These are phyloP conservation scores for Musa acuminata DNA, from an alignment of 176 grass and related monocot species.

Conservation along the genomic window DNA sequence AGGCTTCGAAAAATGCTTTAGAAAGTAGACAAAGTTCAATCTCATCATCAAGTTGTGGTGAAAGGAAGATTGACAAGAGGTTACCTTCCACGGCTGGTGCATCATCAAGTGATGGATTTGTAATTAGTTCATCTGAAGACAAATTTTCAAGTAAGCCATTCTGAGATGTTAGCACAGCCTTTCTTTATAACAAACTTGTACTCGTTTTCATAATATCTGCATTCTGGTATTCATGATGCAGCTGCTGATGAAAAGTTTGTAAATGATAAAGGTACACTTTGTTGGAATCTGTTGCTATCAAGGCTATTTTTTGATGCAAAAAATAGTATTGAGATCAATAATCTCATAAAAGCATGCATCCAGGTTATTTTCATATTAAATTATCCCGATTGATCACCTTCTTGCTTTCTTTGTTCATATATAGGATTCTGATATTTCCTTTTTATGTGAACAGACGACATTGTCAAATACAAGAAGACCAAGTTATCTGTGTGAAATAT, in stretches of 20 bases:
- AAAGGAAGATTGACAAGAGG: slow-evolving; percentile 64
- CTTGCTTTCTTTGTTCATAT: neutral
- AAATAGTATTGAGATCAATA: slow-evolving; percentile 59
- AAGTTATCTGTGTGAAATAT: slow-evolving; percentile 70
- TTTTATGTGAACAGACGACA: slow-evolving; percentile 35
- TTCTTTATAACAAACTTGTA: slow-evolving; percentile 16
- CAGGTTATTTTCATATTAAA: slow-evolving; percentile 31
- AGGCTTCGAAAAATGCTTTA: slow-evolving; percentile 41
- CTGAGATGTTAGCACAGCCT: slow-evolving; percentile 34
- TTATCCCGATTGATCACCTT: neutral
- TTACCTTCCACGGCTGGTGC: slow-evolving; percentile 35
- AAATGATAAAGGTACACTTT: slow-evolving; percentile 67
- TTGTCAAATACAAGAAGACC: slow-evolving; percentile 75
- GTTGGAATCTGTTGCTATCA: slow-evolving; percentile 78
- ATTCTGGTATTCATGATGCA: slow-evolving; percentile 27
- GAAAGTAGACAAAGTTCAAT: slow-evolving; percentile 44
- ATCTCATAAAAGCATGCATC: slow-evolving; percentile 64
- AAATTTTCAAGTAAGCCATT: slow-evolving; percentile 27
- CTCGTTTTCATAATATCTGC: slow-evolving; percentile 23
- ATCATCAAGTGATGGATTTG: slow-evolving; percentile 32
- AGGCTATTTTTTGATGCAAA: slow-evolving; percentile 94
- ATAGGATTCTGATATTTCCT: neutral
- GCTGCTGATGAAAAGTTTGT: slow-evolving; percentile 33
- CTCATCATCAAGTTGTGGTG: slow-evolving; percentile 36
- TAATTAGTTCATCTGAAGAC: slow-evolving; percentile 37